Percentiles rank a stretch among this genome's conserved stretches.
Conservation (phyloP, 2,329 filamentous ascomycete species). For the Epichloe baconii region DNA sequence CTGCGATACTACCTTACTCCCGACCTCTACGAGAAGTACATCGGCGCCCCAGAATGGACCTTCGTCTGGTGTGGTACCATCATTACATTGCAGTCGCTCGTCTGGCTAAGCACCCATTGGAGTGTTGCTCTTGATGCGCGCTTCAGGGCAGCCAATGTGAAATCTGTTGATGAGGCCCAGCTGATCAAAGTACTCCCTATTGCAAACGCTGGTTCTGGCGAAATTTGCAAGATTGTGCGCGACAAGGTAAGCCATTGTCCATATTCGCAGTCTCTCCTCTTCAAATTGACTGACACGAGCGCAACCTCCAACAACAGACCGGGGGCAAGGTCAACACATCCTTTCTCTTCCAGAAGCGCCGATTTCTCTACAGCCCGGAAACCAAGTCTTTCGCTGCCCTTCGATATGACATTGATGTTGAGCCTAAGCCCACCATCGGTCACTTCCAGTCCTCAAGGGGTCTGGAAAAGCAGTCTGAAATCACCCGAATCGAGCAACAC, state of each 20-base stretch:
- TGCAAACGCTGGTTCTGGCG: slow-evolving; percentile 76
- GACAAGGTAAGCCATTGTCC: slow-evolving; percentile 43
- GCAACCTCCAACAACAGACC: slow-evolving; percentile 27
- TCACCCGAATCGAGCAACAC: slow-evolving; percentile 73
- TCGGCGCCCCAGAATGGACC: slow-evolving; percentile 93
- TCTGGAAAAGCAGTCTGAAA: slow-evolving; percentile 58
- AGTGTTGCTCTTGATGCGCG: slow-evolving; percentile 73
- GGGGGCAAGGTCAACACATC: slow-evolving; percentile 66
- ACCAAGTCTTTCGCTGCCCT: slow-evolving; percentile 69
- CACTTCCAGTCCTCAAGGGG: slow-evolving; percentile 72
- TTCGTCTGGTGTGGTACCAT: slow-evolving; percentile 89
- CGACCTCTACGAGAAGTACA: slow-evolving; percentile 79
- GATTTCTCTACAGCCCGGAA: slow-evolving; percentile 71
- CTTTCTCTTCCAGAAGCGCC: slow-evolving; percentile 95
- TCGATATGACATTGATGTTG: slow-evolving; percentile 68
- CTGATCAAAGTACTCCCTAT: slow-evolving; percentile 88
- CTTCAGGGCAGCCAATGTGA: slow-evolving; percentile 66
- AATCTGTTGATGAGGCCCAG: slow-evolving; percentile 57
- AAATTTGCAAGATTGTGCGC: slow-evolving; percentile 71
- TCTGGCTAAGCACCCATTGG: slow-evolving; percentile 97
- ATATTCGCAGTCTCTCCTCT: neutral
- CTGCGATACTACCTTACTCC: slow-evolving; percentile 73
- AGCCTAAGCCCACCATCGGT: slow-evolving; percentile 68
- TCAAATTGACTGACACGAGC: neutral
- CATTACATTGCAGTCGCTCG: slow-evolving; percentile 71